Base-by-base conservation (phyloP, 192 early-diverging fungal species). In the Funneliformis geosporum region DNA sequence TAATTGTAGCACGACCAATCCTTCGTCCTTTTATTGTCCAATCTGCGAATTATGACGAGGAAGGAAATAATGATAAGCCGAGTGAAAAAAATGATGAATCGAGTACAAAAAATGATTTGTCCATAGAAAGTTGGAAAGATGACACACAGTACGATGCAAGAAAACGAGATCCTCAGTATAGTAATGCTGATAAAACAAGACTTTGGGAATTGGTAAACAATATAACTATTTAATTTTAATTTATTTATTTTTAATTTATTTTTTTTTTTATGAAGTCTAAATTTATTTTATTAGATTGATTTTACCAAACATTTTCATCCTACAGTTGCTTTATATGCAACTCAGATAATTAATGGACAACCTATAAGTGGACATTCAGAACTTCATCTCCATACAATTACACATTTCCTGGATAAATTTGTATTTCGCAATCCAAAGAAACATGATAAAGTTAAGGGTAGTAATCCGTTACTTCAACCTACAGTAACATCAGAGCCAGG, bases 361-460 rank as follows among this genome's bases (percentile, higher is more conserved):
- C 86, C 88, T 38, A 95, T 97, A 59, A 79, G 86, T 55, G 83
- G 83, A 27, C 88, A 90, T 23, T 91, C 92, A 79, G 95, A 96
- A 73, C 88, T 99, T 71, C 93, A 95, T 81, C 93, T 93, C 81
- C 95, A 97, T 84, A 96, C 96, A 14, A 85, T 98, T 60, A 86
- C 92, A 66, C 95, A 96, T 79, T 99, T 99, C 88, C 89, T 99
- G 65, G 96, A 99, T 80, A 89, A 94, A 55, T 98, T 99, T 89
- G 94, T 98, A 33, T 97, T 92, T 86, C 95, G 96, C 84, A 96
- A 96, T 87, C 93, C 97, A 60, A 97, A 97, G 86, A 92, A 93
- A 77, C 79, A 83, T 38, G 62, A 89, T 92, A 55, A 92, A 90
- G 21, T 79, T 84, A 68, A 87, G 86, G 81, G 84, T 82, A 55